These are phyloP conservation scores for Corylus americana DNA, from an alignment of 306 rosid genomes.

Conservation along the genomic window DNA sequence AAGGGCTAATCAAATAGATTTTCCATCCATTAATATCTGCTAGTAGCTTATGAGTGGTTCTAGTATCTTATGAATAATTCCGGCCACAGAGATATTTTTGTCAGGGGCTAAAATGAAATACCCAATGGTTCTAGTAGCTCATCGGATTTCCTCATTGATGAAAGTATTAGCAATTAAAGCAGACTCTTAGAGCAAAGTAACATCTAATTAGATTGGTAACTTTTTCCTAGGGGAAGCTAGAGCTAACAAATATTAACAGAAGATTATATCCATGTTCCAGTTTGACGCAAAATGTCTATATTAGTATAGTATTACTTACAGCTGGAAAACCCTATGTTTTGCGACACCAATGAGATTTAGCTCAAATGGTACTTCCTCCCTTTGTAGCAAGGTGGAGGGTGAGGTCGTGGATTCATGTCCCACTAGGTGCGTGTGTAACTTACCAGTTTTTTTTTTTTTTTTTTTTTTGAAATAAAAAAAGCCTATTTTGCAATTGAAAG, in stretches of 20 bases:
- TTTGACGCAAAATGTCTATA: neutral
- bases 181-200: neutral
- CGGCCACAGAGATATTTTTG: too few relatives aligned
- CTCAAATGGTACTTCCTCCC: too few relatives aligned
- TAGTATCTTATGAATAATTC: too few relatives aligned
- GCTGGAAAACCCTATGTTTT: neutral
- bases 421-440: too few relatives aligned
- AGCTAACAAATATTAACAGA: neutral
- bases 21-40: neutral
- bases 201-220: neutral
- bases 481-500: neutral
- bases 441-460: too few relatives aligned
- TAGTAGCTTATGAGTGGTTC: too few relatives aligned
- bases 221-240: neutral
- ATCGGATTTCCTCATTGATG: neutral
- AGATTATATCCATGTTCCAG: neutral
- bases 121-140: neutral
- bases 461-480: too few relatives aligned
- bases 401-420: too few relatives aligned
- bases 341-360: too few relatives aligned
- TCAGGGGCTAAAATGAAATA: neutral
- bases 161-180: neutral
- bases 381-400: too few relatives aligned
- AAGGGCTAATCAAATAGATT: neutral
- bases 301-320: neutral